Conservation (phyloP, 2,329 filamentous ascomycete species). For the Stachybotrys elegans region DNA sequence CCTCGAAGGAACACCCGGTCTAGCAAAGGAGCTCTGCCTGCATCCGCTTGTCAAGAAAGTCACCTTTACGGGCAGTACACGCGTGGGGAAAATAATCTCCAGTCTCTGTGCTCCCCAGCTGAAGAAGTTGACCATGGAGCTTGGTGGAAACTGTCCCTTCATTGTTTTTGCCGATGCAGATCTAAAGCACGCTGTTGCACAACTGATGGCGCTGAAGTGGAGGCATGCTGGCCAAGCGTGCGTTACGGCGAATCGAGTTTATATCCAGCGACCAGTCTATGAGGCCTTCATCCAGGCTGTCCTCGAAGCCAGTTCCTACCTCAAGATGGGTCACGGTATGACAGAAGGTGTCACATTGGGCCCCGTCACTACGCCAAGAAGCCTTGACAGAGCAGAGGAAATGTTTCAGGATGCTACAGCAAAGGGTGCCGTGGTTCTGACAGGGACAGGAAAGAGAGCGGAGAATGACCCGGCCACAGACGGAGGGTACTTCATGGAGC, state of each 20-base stretch:
- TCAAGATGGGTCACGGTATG: constrained; percentile 59
- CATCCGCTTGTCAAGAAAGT: constrained; percentile 53
- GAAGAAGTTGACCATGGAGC: constrained; percentile 64
- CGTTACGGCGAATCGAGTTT: constrained; percentile 58
- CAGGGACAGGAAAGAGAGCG: constrained; percentile 52
- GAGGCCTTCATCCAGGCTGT: constrained; percentile 54
- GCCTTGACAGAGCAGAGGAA: constrained; percentile 34
- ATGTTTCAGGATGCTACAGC: constrained; percentile 53
- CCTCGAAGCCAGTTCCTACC: constrained; percentile 42
- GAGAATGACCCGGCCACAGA: no score
- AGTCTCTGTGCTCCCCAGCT: constrained; percentile 54
- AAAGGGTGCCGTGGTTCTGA: constrained; percentile 50
- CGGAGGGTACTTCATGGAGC: constrained; percentile 59
- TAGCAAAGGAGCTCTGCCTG: constrained; percentile 41
- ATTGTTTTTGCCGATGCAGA: constrained; percentile 67
- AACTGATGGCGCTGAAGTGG: constrained; percentile 62
- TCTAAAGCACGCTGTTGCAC: constrained; percentile 58
- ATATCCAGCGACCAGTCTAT: constrained; percentile 56
- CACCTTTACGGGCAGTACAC: constrained; percentile 71
- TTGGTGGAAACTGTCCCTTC: constrained; percentile 65
- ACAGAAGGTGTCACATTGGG: constrained; percentile 29
- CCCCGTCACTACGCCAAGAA: constrained; percentile 26
- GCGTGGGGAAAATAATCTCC: constrained; percentile 62
- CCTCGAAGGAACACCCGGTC: constrained; percentile 35
- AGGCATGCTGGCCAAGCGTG: constrained; percentile 65